Conservation (phyloP, 345 rosid genomes). For the Raphanus sativus region DNA sequence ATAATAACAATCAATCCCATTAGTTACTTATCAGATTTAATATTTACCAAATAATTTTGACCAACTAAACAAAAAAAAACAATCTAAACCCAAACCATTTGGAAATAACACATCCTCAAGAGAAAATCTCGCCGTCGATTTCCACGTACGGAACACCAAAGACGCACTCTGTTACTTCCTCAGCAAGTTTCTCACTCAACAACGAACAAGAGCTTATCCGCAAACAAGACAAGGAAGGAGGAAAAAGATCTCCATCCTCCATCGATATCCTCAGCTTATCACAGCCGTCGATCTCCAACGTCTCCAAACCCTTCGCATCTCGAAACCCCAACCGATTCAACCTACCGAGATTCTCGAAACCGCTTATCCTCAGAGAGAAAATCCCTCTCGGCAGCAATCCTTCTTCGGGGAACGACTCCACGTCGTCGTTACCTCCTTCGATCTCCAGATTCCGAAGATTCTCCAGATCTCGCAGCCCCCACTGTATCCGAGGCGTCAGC, state of each 20-base stretch:
- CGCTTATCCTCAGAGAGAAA: slow-evolving; percentile 32
- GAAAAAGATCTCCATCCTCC: slow-evolving; percentile 34
- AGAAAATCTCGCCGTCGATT: slow-evolving; percentile 30
- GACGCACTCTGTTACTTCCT: slow-evolving; percentile 31
- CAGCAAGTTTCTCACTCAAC: slow-evolving; percentile 16
- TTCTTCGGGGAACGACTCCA: slow-evolving; percentile 43
- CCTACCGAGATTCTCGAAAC: slow-evolving; percentile 24
- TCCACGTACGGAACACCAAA: slow-evolving; percentile 27
- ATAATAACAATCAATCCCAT: too few species aligned
- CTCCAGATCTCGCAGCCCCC: slow-evolving; percentile 39
- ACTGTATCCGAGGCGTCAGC: slow-evolving; percentile 30
- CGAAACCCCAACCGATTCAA: slow-evolving; percentile 33
- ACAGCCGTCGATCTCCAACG: slow-evolving; percentile 38
- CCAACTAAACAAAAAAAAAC: too few species aligned
- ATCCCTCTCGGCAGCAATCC: slow-evolving; percentile 37
- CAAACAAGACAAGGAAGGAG: slow-evolving; percentile 36
- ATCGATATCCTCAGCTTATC: slow-evolving; percentile 36
- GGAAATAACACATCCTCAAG: neutral
- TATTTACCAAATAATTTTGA: too few species aligned
- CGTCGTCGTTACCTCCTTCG: slow-evolving; percentile 33
- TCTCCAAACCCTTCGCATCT: slow-evolving; percentile 28
- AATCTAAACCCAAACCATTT: too few species aligned
- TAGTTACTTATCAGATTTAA: too few species aligned
- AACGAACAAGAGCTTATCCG: slow-evolving; percentile 33
- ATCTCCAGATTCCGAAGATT: slow-evolving; percentile 40